Conservation (phyloP, 164 flowering plant genomes). For the Dillenia suffruticosa region DNA sequence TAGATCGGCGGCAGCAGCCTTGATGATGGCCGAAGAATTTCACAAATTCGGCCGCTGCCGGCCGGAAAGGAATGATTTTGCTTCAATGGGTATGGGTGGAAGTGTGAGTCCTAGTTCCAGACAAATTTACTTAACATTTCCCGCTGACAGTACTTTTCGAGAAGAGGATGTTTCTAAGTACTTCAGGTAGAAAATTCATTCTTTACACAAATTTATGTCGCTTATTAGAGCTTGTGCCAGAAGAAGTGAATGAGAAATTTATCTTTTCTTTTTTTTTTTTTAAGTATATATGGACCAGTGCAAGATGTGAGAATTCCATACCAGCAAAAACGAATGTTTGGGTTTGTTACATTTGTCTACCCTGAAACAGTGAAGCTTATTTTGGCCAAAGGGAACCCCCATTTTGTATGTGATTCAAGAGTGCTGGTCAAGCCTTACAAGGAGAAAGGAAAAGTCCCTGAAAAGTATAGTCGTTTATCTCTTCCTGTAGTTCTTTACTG, state of each 20-base stretch:
- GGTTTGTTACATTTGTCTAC: conserved; percentile 86
- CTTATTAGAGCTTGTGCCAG: background rate
- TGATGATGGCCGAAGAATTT: conserved; percentile 60
- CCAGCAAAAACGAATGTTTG: conserved; percentile 98
- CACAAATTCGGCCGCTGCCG: conserved; percentile 45
- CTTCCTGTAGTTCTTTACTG: background rate
- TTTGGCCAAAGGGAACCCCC: conserved; percentile 93
- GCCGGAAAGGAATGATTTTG: conserved; percentile 46
- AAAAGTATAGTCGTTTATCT: conserved; percentile 48
- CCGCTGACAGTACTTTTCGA: conserved; percentile 93
- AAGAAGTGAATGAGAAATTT: background rate
- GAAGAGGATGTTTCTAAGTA: conserved; percentile 96
- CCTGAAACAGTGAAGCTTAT: conserved; percentile 93
- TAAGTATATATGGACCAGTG: conserved; percentile 92
- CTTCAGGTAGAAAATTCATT: conserved; percentile 50
- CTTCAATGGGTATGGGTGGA: conserved; percentile 38
- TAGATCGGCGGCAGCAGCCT: conserved; percentile 49
- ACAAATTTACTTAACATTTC: conserved; percentile 86
- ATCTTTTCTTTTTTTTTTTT: conserved; percentile 12
- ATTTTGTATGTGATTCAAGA: conserved; percentile 93
- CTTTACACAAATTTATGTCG: background rate
- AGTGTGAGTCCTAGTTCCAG: conserved; percentile 53
- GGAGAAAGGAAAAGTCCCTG: conserved; percentile 92
- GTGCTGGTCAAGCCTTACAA: conserved; percentile 99
- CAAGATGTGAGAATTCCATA: conserved; percentile 98